Evolutionary conservation across 2,329 filamentous ascomycete species (phyloP).

Genomic region (Colletotrichum euphorbiae): DNA sequence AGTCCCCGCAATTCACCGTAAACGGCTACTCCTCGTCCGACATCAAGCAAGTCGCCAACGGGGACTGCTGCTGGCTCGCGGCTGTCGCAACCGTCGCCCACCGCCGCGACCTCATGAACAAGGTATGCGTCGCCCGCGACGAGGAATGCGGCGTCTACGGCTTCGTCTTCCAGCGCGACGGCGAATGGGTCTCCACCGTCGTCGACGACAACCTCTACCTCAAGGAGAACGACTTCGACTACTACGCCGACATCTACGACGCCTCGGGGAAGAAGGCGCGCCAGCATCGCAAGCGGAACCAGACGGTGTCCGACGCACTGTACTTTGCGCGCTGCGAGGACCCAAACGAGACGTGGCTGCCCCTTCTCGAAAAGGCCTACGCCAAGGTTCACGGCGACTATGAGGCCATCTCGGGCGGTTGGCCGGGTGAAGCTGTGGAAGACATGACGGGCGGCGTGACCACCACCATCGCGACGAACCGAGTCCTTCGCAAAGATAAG

Average conservation of each 20-base stretch:
- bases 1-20: constrained; percentile 54
- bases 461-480: constrained; percentile 65
- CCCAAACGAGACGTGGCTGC: constrained; percentile 79
- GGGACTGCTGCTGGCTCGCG: constrained; percentile 81
- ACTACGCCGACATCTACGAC: constrained; percentile 50
- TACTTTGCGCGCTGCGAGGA: constrained; percentile 78
- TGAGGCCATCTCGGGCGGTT: constrained; percentile 74
- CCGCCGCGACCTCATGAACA: constrained; percentile 72
- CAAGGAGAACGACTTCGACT: constrained; percentile 41
- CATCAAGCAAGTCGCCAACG: constrained; percentile 60
- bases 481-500: constrained; percentile 73
- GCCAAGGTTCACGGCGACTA: constrained; percentile 84
- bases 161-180: constrained; percentile 78
- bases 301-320: constrained; percentile 75
- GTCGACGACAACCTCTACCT: constrained; percentile 74
- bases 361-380: constrained; percentile 79
- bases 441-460: constrained; percentile 68
- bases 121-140: constrained; percentile 74
- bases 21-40: constrained; percentile 55
- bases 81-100: constrained; percentile 76
- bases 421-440: constrained; percentile 64
- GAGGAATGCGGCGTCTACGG: constrained; percentile 78
- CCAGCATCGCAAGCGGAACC: constrained; percentile 70
- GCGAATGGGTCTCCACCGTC: constrained; percentile 78
- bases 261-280: constrained; percentile 64